Base-by-base conservation (phyloP, 495 filamentous ascomycete species). In the Penicillium flavigenum region DNA sequence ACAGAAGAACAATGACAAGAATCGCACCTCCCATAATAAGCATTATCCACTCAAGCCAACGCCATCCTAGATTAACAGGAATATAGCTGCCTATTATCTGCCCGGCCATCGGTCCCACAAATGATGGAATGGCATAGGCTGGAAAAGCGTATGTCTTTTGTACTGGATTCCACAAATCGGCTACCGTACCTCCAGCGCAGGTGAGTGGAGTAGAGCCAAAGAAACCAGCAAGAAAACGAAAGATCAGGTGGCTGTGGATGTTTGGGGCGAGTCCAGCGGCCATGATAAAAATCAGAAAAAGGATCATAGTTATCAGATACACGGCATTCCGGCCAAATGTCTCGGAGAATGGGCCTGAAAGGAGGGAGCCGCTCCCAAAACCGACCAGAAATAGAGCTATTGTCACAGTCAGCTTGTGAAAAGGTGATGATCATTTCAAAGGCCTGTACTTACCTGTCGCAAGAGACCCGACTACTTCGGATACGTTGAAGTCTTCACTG, bases 311-410 rank as follows among this genome's bases (percentile, higher is more conserved):
- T 1, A 66, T 55, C 7, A 82, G 76, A 56, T 88, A 87, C 12
- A 84, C 75, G 5, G 81, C 79, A 61, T 81, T 81, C 5, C 77
- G 70, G 10, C 77, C 78, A 22, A 86, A 69, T 0, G 83, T 87
- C 59, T 88, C 86, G 27, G 70, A 76, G 45, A 81, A 59, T 0
- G 79, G 79, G 14, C 76, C 77, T 32, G 75, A 70, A n/a, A 81
- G 62, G 5, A 80, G 59, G 20, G 68, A 70, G 1, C 74, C 86
- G 27, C 75, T 66, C 0, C 81, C 83, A 61, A 87, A 86, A 4
- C 82, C 86, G 38, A 82, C 67, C 0, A 88, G 71, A 62, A 81
- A 88, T n/a, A 38, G 14, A n/a, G 14, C 34, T 38, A 32, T 79
- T 79, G 2, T 73, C 10, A 77, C 63, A 0, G 78, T 74, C 0